phyloP scores from a whole-genome alignment of 805 yeast genomes.

The Wilhelminamyces savonicus region DNA sequence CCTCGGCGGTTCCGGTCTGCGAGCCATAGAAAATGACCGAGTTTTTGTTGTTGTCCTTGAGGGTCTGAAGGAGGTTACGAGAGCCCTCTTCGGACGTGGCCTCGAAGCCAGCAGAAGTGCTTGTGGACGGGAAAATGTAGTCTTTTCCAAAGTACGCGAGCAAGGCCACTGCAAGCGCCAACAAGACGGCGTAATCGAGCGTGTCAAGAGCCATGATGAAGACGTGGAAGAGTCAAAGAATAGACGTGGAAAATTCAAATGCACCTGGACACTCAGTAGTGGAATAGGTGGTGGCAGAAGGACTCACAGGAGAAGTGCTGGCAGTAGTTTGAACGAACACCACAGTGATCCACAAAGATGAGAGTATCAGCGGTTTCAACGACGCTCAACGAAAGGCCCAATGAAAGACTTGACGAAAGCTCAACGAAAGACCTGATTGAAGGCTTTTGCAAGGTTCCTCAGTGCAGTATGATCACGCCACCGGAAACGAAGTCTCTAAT shows the following conservation, averaged over 20 bases:
- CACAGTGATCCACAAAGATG: background rate
- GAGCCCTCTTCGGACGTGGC: constrained; percentile 27
- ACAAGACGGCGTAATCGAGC: constrained; percentile 63
- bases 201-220: constrained; percentile 56
- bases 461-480: too few species aligned
- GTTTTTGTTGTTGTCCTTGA: constrained; percentile 61
- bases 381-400: too few species aligned
- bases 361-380: too few species aligned
- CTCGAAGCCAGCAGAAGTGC: constrained; percentile 22
- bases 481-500: too few species aligned
- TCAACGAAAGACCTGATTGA: too few species aligned
- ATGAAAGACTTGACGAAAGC: too few species aligned
- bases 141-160: constrained; percentile 65
- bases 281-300: background rate
- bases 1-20: constrained; percentile 98
- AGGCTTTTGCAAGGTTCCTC: too few species aligned
- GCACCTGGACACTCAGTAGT: background rate
- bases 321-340: background rate
- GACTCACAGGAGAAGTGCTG: background rate
- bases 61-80: constrained; percentile 52
- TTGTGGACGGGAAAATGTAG: constrained; percentile 32
- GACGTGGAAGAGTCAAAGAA: background rate
- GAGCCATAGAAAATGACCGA: constrained; percentile 84
- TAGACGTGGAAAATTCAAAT: too few species aligned
- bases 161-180: constrained; percentile 60